Percentiles rank a stretch among this genome's conserved stretches.
phyloP scores from a whole-genome alignment of 208 protist genomes.

The Acanthamoeba royreba region DNA sequence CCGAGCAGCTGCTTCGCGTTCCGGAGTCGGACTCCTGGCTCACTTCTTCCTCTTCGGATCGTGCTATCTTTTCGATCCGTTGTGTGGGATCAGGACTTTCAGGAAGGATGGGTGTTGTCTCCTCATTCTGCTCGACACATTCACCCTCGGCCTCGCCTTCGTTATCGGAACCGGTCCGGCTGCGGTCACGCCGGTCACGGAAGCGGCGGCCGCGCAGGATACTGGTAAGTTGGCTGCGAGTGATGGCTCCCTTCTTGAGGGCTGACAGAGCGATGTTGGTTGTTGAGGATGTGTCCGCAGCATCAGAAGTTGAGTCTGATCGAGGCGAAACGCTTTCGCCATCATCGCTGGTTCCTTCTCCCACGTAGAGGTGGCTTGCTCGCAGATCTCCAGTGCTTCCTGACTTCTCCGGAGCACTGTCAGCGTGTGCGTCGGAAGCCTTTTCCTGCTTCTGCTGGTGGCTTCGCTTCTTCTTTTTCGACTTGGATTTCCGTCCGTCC shows the following conservation, averaged over 20 bases:
- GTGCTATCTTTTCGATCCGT: too few species aligned
- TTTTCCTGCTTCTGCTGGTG: background rate
- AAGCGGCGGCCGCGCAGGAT: too few species aligned
- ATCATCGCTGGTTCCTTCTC: background rate
- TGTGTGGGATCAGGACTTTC: too few species aligned
- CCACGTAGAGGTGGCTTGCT: background rate
- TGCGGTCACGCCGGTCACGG: background rate
- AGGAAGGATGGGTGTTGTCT: too few species aligned
- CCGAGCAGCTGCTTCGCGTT: background rate
- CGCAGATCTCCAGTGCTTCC: background rate
- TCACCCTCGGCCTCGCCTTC: background rate
- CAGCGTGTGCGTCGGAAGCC: background rate
- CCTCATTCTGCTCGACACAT: too few species aligned
- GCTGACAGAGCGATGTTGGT: background rate
- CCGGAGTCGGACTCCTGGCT: too few species aligned
- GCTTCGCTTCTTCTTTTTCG: background rate
- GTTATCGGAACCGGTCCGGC: background rate
- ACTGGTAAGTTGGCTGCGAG: background rate
- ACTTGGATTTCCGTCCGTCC: too few species aligned
- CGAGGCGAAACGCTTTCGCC: background rate
- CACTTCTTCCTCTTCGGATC: too few species aligned
- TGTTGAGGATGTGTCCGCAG: background rate
- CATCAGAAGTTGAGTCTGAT: background rate
- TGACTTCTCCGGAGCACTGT: background rate
- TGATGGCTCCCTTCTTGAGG: background rate